Evolutionary conservation across 2,329 filamentous ascomycete species (phyloP).

Genomic region (Didymella glomerata): DNA sequence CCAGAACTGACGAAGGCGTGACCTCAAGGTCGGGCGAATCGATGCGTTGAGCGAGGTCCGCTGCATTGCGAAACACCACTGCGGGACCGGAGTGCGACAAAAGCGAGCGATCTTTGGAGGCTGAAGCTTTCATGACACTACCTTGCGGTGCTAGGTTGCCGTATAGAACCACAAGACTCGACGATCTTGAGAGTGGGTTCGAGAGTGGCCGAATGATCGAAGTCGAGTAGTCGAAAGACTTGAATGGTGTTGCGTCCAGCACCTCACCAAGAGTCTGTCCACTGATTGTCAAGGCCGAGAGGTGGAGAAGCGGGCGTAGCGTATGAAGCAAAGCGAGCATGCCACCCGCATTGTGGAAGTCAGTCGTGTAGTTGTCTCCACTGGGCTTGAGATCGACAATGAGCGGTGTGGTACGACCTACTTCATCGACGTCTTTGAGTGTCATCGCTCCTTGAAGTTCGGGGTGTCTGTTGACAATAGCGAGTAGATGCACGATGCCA

Average conservation of each 20-base stretch:
- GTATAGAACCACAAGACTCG: slow-evolving; percentile 83
- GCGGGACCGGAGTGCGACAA: slow-evolving; percentile 81
- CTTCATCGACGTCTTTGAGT: slow-evolving; percentile 79
- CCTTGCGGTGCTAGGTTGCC: slow-evolving; percentile 88
- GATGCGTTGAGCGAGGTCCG: slow-evolving; percentile 75
- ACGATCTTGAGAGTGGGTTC: slow-evolving; percentile 81
- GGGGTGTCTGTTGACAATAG: slow-evolving; percentile 61
- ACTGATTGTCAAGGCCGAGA: slow-evolving; percentile 78
- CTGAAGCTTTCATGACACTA: slow-evolving; percentile 91
- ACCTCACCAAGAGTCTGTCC: slow-evolving; percentile 82
- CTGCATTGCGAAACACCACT: slow-evolving; percentile 83
- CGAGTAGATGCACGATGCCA: slow-evolving; percentile 56
- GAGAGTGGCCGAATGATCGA: slow-evolving; percentile 61
- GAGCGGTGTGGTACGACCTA: slow-evolving; percentile 80
- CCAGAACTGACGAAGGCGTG: slow-evolving; percentile 80
- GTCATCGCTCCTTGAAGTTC: slow-evolving; percentile 73
- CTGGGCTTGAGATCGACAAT: slow-evolving; percentile 84
- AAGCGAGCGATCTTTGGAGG: slow-evolving; percentile 75
- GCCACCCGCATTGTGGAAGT: slow-evolving; percentile 83
- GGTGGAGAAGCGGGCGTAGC: slow-evolving; percentile 79
- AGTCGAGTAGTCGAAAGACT: slow-evolving; percentile 57
- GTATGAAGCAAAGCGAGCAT: slow-evolving; percentile 83
- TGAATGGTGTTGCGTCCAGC: slow-evolving; percentile 74
- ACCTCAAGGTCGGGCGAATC: slow-evolving; percentile 72
- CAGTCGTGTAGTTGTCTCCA: slow-evolving; percentile 86